phyloP scores from a whole-genome alignment of 768 basidiomycete genomes.

The Podaxis sp. region DNA sequence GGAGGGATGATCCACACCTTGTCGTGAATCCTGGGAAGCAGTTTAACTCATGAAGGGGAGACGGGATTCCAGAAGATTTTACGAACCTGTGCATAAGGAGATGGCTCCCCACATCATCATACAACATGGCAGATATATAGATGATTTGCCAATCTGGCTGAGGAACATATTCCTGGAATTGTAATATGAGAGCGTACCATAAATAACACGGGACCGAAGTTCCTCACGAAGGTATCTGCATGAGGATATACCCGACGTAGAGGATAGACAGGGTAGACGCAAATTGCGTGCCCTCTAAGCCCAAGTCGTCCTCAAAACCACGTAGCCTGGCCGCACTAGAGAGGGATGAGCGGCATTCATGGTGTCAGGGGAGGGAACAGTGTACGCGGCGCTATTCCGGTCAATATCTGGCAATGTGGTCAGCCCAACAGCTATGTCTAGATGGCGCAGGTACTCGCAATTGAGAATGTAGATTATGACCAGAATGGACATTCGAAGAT shows the following conservation, averaged over 20 bases:
- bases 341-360: background rate
- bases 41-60: background rate
- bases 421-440: background rate
- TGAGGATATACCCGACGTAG: slow-evolving; percentile 64
- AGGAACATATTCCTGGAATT: slow-evolving; percentile 61
- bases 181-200: background rate
- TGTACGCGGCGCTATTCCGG: slow-evolving; percentile 64
- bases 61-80: background rate
- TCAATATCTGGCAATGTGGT: slow-evolving; percentile 47
- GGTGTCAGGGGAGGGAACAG: background rate
- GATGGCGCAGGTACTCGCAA: slow-evolving; percentile 21
- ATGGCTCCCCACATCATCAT: slow-evolving; percentile 66
- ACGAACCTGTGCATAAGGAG: slow-evolving; percentile 44
- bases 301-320: slow-evolving; percentile 61
- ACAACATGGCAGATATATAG: slow-evolving; percentile 55
- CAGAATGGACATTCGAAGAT: slow-evolving; percentile 44
- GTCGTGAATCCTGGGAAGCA: slow-evolving; percentile 33
- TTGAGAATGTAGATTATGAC: slow-evolving; percentile 45
- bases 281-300: slow-evolving; percentile 56
- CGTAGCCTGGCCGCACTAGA: slow-evolving; percentile 57
- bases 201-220: background rate
- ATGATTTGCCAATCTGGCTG: slow-evolving; percentile 58
- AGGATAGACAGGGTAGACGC: slow-evolving; percentile 55
- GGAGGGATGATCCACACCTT: slow-evolving; percentile 20
- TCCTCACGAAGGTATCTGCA: slow-evolving; percentile 67